A percentile compares a stretch with the other conserved stretches of the same genome.
phyloP scores from a whole-genome alignment of 1,284 basidiomycete genomes.

The Naganishia cerealis region DNA sequence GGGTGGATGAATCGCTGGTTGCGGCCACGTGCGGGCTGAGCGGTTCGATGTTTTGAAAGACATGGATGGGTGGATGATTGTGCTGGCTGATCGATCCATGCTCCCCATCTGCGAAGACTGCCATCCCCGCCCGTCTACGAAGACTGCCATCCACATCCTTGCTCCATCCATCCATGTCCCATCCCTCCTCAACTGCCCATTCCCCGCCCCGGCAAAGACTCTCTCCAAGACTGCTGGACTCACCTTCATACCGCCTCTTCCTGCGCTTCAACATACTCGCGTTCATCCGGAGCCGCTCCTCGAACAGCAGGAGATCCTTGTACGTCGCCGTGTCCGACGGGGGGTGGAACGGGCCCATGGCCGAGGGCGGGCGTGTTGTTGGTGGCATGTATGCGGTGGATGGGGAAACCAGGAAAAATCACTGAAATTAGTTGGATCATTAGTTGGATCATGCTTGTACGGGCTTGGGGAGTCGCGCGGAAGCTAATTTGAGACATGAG shows the following conservation, averaged over 20 bases:
- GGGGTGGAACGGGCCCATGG: conserved; percentile 60
- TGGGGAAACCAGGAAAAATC: no score
- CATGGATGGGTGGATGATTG: background rate
- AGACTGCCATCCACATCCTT: conserved; percentile 31
- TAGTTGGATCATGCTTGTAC: no score
- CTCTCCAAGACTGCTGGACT: conserved; percentile 46
- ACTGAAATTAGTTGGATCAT: no score
- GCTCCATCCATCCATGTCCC: no score
- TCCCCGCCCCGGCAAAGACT: background rate
- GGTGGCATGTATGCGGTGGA: no score
- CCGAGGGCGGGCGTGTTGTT: conserved; percentile 1
- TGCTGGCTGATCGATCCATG: conserved; percentile 7
- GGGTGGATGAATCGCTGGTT: no score
- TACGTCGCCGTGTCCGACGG: conserved; percentile 72
- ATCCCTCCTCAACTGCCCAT: conserved; percentile 30
- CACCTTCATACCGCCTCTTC: conserved; percentile 83
- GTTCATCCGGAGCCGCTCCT: conserved; percentile 92
- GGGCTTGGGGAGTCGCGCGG: no score
- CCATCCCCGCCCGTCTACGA: conserved; percentile 33
- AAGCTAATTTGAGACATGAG: no score
- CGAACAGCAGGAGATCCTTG: conserved; percentile 86
- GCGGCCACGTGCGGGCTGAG: no score
- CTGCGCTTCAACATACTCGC: conserved; percentile 75
- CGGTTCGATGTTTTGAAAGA: no score
- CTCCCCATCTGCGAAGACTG: no score